Conservation (phyloP, 2,329 filamentous ascomycete genomes). For the Cladobotryum protrusum region DNA sequence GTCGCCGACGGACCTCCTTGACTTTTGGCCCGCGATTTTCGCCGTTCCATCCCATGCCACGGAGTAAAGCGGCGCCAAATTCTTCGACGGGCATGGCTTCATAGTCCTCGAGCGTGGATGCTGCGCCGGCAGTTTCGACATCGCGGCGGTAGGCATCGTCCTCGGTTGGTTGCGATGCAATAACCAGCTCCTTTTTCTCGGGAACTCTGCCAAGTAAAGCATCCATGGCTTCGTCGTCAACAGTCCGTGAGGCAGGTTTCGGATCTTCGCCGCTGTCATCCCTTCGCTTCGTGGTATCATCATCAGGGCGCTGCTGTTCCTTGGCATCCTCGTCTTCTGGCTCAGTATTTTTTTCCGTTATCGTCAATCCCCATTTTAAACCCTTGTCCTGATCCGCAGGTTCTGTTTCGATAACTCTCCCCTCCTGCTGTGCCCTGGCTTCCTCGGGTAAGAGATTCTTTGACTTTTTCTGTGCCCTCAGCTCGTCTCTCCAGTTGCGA, state of each 20-base stretch:
- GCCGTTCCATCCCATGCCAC: constrained; percentile 93
- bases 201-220: constrained; percentile 55
- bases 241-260: constrained; percentile 16
- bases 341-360: constrained; percentile 44
- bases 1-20: constrained; percentile 64
- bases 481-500: constrained; percentile 56
- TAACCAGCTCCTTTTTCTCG: constrained; percentile 42
- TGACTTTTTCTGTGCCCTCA: constrained; percentile 39
- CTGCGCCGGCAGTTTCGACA: constrained; percentile 64
- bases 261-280: constrained; percentile 5
- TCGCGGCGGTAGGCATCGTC: constrained; percentile 65
- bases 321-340: constrained; percentile 42
- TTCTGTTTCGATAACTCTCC: constrained; percentile 24
- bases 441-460: constrained; percentile 56
- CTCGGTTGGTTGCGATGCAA: constrained; percentile 45
- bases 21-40: constrained; percentile 46
- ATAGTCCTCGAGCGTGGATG: constrained; percentile 76
- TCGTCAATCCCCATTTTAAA: constrained; percentile 49
- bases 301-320: constrained; percentile 5
- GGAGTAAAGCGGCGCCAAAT: constrained; percentile 82
- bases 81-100: constrained; percentile 86
- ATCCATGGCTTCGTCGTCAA: constrained; percentile 54
- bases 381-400: constrained; percentile 43
- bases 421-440: constrained; percentile 39
- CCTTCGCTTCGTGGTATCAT: neutral